Base-by-base conservation (phyloP, 2,329 filamentous ascomycete species). In the Colletotrichum sp. region DNA sequence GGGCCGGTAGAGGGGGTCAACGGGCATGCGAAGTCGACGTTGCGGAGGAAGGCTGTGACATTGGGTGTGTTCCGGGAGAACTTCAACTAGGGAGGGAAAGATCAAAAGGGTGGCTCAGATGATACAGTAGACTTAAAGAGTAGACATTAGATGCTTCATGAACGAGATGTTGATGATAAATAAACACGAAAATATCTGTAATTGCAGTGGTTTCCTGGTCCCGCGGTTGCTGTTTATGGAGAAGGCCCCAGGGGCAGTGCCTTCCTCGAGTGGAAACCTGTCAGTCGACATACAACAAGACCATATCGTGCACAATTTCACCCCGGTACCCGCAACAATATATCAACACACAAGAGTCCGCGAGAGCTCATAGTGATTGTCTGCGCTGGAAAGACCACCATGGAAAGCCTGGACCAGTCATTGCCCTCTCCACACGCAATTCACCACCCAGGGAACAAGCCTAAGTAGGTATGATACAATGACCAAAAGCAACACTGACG, bases 1-100 rank as follows among this genome's bases (percentile, higher is more conserved):
- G 81, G 79, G 7, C 78, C 82, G 3, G 80, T 83, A 0, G 69
- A 72, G 52, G 82, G 80, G 2, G 78, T 79, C 0, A 80, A 78
- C 4, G 84, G 79, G 13, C 81, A 79, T 4, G 67, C 63, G 5
- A 86, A 85, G 80, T 81, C 84, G 4, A 78, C 62, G 28, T 77
- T 92, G 62, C 82, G 82, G 26, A 87, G 91, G 63, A 84, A 85
- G 75, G 82, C 84, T 24, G 86, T 91, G 21, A 77, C 86, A 4
- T 65, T 91, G 15, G 81, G 77, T 0, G 82, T 82, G 34, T 89
- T 90, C 69, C 81, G 84, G 13, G 79, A 82, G 69, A 80, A 79
- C 67, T 78, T 85, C 67, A 71, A 65, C 16, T 77, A 76, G 69
- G 49, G 15, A 49, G 12, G 18, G 49, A 21, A 52, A 52, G 44